phyloP scores from a whole-genome alignment of 1,284 basidiomycete genomes.

The Leccinum insolens region DNA sequence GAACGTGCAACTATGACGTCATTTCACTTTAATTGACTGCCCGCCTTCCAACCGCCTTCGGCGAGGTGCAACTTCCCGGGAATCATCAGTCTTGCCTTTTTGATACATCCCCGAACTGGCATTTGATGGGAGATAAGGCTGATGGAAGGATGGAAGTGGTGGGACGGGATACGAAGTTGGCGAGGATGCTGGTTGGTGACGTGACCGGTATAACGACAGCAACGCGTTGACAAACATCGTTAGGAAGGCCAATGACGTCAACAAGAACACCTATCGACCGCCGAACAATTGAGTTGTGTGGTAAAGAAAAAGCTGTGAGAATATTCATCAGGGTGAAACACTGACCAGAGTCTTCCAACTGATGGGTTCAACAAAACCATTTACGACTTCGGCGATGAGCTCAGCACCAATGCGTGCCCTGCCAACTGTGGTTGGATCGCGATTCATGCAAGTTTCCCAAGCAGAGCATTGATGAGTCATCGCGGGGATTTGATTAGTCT shows the following conservation, averaged over 20 bases:
- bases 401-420: constrained; percentile 91
- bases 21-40: constrained; percentile 60
- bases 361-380: constrained; percentile 95
- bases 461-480: constrained; percentile 82
- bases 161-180: constrained; percentile 47
- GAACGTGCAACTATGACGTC: constrained; percentile 21
- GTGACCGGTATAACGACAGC: constrained; percentile 73
- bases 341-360: constrained; percentile 94
- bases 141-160: constrained; percentile 46
- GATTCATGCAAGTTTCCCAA: constrained; percentile 97
- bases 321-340: constrained; percentile 19
- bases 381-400: constrained; percentile 94
- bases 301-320: constrained; percentile 12
- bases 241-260: constrained; percentile 79
- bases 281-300: constrained; percentile 18
- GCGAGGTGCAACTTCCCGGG: constrained; percentile 53
- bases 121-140: constrained; percentile 51
- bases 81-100: constrained; percentile 38
- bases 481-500: constrained; percentile 74
- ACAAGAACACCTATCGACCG: constrained; percentile 68
- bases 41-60: constrained; percentile 67
- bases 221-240: constrained; percentile 85
- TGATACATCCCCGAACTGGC: constrained; percentile 50
- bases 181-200: constrained; percentile 47
- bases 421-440: constrained; percentile 88